phyloP scores from a whole-genome alignment of 2,329 filamentous ascomycete species.

The Fusarium miscanthi region DNA sequence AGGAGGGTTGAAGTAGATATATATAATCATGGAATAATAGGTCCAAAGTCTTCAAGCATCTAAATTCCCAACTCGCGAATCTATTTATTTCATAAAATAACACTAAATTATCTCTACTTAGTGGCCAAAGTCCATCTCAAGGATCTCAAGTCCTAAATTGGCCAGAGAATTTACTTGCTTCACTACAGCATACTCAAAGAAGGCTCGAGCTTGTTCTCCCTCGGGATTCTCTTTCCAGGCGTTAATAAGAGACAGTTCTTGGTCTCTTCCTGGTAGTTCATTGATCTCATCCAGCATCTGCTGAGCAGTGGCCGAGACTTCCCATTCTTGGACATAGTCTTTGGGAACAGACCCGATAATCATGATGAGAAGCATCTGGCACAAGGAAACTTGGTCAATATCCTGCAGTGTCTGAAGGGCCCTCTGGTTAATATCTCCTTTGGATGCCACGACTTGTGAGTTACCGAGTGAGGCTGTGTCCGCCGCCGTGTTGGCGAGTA shows the following conservation, averaged over 20 bases:
- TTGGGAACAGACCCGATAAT: slow-evolving; percentile 55
- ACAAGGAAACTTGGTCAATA: slow-evolving; percentile 64
- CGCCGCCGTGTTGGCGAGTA: slow-evolving; percentile 62
- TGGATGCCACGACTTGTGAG: slow-evolving; percentile 41
- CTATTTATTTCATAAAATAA: not conserved
- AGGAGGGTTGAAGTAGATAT: not conserved
- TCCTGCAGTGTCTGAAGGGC: slow-evolving; percentile 51
- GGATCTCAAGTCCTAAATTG: slow-evolving; percentile 56
- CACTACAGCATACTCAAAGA: slow-evolving; percentile 63
- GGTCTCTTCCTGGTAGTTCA: slow-evolving; percentile 57
- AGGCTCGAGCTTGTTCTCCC: slow-evolving; percentile 54
- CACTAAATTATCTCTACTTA: not conserved
- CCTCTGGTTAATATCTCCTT: slow-evolving; percentile 37
- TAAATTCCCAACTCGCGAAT: not conserved
- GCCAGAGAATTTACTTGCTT: slow-evolving; percentile 61
- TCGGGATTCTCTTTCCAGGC: slow-evolving; percentile 57
- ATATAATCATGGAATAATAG: not conserved
- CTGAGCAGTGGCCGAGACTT: slow-evolving; percentile 56
- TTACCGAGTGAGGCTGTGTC: slow-evolving; percentile 47
- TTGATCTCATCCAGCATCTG: slow-evolving; percentile 63
- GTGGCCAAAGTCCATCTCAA: slow-evolving; percentile 55
- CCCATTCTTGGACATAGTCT: slow-evolving; percentile 60
- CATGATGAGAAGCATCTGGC: slow-evolving; percentile 64
- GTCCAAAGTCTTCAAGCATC: not conserved
- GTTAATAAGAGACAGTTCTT: slow-evolving; percentile 57